A percentile compares a stretch with the other conserved stretches of the same genome.
Conservation (phyloP, 2,329 filamentous ascomycete species). For the Xylaria sp. region DNA sequence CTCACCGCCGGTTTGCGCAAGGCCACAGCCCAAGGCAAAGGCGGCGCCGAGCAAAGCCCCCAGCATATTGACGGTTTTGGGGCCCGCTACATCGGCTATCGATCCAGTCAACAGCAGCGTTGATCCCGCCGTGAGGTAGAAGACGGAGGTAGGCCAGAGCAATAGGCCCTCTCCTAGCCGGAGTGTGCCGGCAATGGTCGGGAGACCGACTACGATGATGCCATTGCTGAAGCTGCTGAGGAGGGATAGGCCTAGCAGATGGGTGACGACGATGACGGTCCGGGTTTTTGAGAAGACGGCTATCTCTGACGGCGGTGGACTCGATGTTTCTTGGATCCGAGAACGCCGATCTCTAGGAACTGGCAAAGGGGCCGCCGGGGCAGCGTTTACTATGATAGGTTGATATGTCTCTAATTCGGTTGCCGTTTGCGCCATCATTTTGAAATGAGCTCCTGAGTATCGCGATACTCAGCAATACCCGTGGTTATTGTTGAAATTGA, state of each 20-base stretch:
- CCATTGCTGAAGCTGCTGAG: constrained; percentile 20
- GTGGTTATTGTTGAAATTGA: not conserved
- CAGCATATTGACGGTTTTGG: constrained; percentile 10
- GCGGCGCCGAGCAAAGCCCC: constrained; percentile 9
- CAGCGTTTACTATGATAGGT: not conserved
- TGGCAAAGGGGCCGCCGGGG: not conserved
- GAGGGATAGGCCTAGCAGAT: constrained; percentile 3
- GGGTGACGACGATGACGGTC: not conserved
- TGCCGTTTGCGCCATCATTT: not conserved
- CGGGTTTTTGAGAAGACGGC: not conserved
- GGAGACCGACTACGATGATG: constrained; percentile 15
- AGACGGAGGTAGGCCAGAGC: constrained; percentile 23
- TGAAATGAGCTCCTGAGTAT: not conserved
- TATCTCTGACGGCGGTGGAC: not conserved
- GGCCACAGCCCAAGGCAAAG: constrained; percentile 6
- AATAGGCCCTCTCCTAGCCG: constrained; percentile 1
- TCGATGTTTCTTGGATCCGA: not conserved
- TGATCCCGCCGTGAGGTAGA: constrained; percentile 20
- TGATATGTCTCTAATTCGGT: not conserved
- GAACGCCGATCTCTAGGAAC: not conserved
- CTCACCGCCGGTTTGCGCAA: constrained; percentile 6
- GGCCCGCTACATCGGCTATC: constrained; percentile 5
- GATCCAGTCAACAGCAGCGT: constrained; percentile 12
- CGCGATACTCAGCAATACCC: not conserved
- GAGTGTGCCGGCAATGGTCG: not conserved